Percentiles rank a stretch among this genome's conserved stretches.
Conservation (phyloP, 2,329 filamentous ascomycete species). For the Ilyonectria destructans region DNA sequence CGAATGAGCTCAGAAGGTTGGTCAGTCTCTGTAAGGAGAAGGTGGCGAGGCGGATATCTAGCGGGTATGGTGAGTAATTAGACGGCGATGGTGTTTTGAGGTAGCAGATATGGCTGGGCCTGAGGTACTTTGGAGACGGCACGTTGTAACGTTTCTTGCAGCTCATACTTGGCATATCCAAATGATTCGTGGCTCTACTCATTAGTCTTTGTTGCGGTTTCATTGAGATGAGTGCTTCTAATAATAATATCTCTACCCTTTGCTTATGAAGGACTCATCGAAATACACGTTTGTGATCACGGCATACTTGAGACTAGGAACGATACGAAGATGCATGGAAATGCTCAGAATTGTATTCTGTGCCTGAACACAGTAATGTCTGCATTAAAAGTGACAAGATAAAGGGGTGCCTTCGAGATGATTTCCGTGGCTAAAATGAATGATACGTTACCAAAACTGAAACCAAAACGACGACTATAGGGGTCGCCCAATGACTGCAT, state of each 20-base stretch:
- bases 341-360: constrained; percentile 12
- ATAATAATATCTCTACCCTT: not conserved
- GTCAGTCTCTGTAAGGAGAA: constrained; percentile 51
- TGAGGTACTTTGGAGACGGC: constrained; percentile 24
- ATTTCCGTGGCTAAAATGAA: not conserved
- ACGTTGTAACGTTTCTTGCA: constrained; percentile 25
- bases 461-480: constrained; percentile 3
- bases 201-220: not conserved
- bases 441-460: not conserved
- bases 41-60: constrained; percentile 40
- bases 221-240: not conserved
- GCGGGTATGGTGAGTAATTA: constrained; percentile 39
- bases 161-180: constrained; percentile 35
- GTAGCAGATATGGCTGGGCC: constrained; percentile 20
- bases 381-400: constrained; percentile 16
- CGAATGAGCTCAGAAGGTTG: constrained; percentile 51
- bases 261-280: not conserved
- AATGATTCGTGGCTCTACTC: constrained; percentile 22
- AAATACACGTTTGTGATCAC: no score
- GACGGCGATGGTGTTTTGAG: not conserved
- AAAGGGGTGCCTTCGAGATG: not conserved
- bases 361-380: constrained; percentile 36
- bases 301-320: no score
- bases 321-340: constrained; percentile 5
- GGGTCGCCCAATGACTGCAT: not conserved